Base-by-base conservation (phyloP, 441 rosid species). In the Erodium texanum region DNA sequence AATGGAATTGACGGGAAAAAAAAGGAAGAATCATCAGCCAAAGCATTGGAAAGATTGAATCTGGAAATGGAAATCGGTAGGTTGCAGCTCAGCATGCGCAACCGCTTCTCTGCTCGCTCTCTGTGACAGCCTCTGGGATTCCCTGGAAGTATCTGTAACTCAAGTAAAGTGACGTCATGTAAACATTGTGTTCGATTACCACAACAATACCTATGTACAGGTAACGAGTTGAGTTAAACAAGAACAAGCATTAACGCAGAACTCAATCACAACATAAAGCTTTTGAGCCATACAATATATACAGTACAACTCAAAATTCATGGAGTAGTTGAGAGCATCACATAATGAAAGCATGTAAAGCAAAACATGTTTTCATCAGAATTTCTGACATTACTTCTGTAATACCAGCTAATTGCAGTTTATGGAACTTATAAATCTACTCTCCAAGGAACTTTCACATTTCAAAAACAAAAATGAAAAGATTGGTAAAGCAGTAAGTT, bases 51-150 rank as follows among this genome's bases (percentile, higher is more conserved):
- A 12, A 38, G n/a, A n/a, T n/a, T 38, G 45, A 38, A 38, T 38
- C 45, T 29, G 34, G 34, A 29, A 29, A 29, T 4, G 45, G 45
- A 38, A 38, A 38, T 38, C 45, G 0, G 1, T 7, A 7, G 45
- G 45, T 38, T 59, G 32, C 16, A 32, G 48, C 8, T 93, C 84
- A 93, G 77, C 97, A 93, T 32, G 98, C 87, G 73, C 97, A 93
- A 15, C 98, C 92, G 20, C 97, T 84, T 76, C 97, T 81, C 77
- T 89, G 97, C 75, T 89, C 97, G 10, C 77, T 82, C 77, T 89
- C 96, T 2, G 45, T 38, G 61, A 80, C 86, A 64, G 86, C 86
- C 54, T 88, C 96, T 0, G 94, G 27, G 24, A 58, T 58, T 22
- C 63, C 63, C 27, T 90, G 96, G 80, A 93, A 93, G 80, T 93